phyloP scores from a whole-genome alignment of 2,329 filamentous ascomycete genomes.

The Blumeriella jaapii region DNA sequence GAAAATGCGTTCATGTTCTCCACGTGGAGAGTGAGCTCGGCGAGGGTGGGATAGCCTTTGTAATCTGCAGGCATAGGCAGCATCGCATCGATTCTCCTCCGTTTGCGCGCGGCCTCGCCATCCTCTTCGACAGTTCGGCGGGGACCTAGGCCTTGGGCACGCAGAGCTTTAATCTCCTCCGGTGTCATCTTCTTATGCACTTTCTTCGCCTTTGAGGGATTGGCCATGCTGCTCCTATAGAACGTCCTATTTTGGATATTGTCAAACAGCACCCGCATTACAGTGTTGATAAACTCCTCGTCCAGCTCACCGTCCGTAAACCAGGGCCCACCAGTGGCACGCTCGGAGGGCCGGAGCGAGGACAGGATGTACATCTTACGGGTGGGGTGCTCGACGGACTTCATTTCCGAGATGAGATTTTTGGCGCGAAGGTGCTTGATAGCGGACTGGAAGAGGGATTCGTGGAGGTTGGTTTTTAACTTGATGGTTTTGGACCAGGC shows the following conservation, averaged over 20 bases:
- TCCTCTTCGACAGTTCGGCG: slow-evolving; percentile 10
- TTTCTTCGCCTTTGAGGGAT: slow-evolving; percentile 39
- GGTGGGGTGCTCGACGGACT: slow-evolving; percentile 80
- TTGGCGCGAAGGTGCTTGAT: slow-evolving; percentile 77
- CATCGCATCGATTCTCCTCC: slow-evolving; percentile 14
- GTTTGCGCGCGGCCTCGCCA: slow-evolving; percentile 11
- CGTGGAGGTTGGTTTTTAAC: slow-evolving; percentile 68
- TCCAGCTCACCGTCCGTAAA: slow-evolving; percentile 88
- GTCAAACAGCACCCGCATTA: slow-evolving; percentile 63
- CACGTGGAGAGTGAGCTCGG: slow-evolving; percentile 66
- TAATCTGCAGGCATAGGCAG: slow-evolving; percentile 52
- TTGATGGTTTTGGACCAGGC: slow-evolving; percentile 88
- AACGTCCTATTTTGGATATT: slow-evolving; percentile 64
- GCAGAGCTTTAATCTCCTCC: slow-evolving; percentile 27
- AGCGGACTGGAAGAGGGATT: slow-evolving; percentile 66
- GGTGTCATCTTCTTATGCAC: slow-evolving; percentile 38
- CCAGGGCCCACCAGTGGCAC: slow-evolving; percentile 89
- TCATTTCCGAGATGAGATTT: slow-evolving; percentile 76
- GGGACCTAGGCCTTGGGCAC: slow-evolving; percentile 18
- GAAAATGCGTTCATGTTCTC: slow-evolving; percentile 58
- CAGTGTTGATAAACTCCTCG: slow-evolving; percentile 70
- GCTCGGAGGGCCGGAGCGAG: slow-evolving; percentile 72
- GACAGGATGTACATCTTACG: slow-evolving; percentile 96
- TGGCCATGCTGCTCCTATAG: slow-evolving; percentile 32
- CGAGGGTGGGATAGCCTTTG: slow-evolving; percentile 67